Evolutionary conservation across 129 eudicot genomes (phyloP), one percentile per base, ranked within the genome.

Genomic region (Flaveria brownii): DNA sequence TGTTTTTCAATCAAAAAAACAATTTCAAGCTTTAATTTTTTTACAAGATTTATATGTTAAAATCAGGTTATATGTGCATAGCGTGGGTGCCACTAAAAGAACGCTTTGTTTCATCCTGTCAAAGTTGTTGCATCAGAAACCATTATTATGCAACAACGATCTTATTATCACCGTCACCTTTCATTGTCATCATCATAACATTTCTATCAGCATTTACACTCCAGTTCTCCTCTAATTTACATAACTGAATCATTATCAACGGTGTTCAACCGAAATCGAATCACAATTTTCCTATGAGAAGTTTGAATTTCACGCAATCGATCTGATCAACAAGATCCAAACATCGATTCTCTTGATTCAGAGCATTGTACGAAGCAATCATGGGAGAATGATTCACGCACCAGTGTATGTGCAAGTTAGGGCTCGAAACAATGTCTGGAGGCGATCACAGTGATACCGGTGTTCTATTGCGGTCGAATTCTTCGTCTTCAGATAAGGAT

Each of bases 401-500:
- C 16, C 43, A 39, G 67, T 55, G 56, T 22, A 26, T 39, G 39
- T 69, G 49, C 71, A 75, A 70, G 43, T 65, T 64, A 74, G 82
- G 74, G 28, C 25, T 18, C 47, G 64, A 63, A 72, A 63, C 81
- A 72, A 73, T 87, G 92, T 77, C 90, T 12, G 84, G 78, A 52
- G 77, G 75, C 68, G 90, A 89, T 63, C 80, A 73, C 75, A 59
- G 74, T 36, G 96, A 90, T 76, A 83, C 72, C 72, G 79, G 45
- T 11, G 71, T 74, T 2, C 78, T 90, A 43, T 71, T 88, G 81
- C 82, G 87, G 2, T 84, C 92, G 57, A 90, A 83, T 85, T 81
- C 89, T 3, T 78, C 89, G 68, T 83, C 81, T 25, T 84, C 90
- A 12, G 96, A 90, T 15, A 89, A 68, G 7, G 93, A 90, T 84